phyloP scores from a whole-genome alignment of 2,329 filamentous ascomycete species.

The Hymenoscyphus fructigenus region DNA sequence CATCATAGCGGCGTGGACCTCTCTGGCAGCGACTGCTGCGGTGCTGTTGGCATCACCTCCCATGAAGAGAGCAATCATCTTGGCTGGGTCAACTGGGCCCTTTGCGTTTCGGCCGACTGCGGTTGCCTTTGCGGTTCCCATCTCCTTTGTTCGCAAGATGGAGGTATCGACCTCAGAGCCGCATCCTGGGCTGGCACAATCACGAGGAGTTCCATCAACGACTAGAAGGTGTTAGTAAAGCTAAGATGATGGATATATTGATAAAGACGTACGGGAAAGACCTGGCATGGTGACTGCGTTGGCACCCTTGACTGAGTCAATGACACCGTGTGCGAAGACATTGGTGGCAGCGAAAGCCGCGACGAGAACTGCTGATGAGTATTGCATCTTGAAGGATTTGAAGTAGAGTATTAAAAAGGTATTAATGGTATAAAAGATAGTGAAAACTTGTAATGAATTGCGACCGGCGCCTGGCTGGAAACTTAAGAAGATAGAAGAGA shows the following conservation, averaged over 20 bases:
- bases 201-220: slow-evolving; percentile 65
- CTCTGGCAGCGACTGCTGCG: slow-evolving; percentile 52
- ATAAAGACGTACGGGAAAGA: slow-evolving; percentile 47
- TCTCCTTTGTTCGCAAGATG: slow-evolving; percentile 63
- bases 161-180: slow-evolving; percentile 68
- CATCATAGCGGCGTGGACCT: slow-evolving; percentile 70
- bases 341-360: slow-evolving; percentile 43
- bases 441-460: slow-evolving; percentile 21
- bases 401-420: slow-evolving; percentile 15
- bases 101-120: slow-evolving; percentile 61
- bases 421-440: slow-evolving; percentile 16
- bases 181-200: slow-evolving; percentile 60
- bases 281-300: slow-evolving; percentile 62
- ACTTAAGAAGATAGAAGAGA: slow-evolving; percentile 24
- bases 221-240: slow-evolving; percentile 41
- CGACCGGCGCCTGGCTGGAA: slow-evolving; percentile 32
- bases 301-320: slow-evolving; percentile 54
- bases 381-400: slow-evolving; percentile 42
- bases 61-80: slow-evolving; percentile 62
- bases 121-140: slow-evolving; percentile 52
- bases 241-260: neutral
- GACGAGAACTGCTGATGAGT: slow-evolving; percentile 43
- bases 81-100: slow-evolving; percentile 56
- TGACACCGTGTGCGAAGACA: slow-evolving; percentile 55
- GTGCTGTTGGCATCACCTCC: slow-evolving; percentile 41